Evolutionary conservation across 164 flowering plant species (phyloP).

Genomic region (Annona squamosa): DNA sequence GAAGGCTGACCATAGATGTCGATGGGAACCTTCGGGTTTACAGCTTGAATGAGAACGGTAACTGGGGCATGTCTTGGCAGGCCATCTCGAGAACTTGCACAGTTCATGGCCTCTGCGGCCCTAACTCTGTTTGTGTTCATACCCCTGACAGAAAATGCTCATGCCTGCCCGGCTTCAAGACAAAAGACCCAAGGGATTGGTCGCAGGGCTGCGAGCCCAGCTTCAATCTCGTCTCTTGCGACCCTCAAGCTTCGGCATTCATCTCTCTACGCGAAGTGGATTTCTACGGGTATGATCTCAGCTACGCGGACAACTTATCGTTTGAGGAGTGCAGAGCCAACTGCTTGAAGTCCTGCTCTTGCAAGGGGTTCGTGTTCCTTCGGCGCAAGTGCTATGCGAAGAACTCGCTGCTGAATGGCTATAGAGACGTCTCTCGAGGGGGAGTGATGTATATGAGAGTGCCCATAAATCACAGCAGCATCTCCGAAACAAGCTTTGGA

Average conservation of each 20-base stretch:
- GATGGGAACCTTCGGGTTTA: conserved; percentile 18
- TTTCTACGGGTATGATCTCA: conserved; percentile 12
- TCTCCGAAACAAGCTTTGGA: not conserved
- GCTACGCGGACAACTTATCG: not conserved
- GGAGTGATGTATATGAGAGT: conserved; percentile 12
- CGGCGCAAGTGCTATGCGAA: conserved; percentile 9
- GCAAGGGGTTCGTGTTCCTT: conserved; percentile 9
- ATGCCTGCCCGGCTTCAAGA: conserved; percentile 2
- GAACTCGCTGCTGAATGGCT: conserved; percentile 8
- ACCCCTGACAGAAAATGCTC: conserved; percentile 5
- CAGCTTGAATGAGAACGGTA: conserved; percentile 8
- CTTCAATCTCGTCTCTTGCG: conserved; percentile 1
- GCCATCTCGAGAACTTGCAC: conserved; percentile 1
- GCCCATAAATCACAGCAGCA: conserved; percentile 2
- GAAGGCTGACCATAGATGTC: conserved; percentile 15
- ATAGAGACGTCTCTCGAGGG: not conserved
- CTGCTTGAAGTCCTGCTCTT: conserved; percentile 8
- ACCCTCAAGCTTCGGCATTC: not conserved
- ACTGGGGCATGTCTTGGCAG: conserved; percentile 14
- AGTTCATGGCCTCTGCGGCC: conserved; percentile 12
- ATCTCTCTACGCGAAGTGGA: conserved; percentile 7
- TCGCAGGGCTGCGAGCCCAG: conserved; percentile 24
- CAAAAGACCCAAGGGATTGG: conserved; percentile 16
- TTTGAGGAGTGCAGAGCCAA: conserved; percentile 9
- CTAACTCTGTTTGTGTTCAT: not conserved